Conservation (phyloP, 208 protist genomes). For the Kentomonas sorsogonicus region DNA sequence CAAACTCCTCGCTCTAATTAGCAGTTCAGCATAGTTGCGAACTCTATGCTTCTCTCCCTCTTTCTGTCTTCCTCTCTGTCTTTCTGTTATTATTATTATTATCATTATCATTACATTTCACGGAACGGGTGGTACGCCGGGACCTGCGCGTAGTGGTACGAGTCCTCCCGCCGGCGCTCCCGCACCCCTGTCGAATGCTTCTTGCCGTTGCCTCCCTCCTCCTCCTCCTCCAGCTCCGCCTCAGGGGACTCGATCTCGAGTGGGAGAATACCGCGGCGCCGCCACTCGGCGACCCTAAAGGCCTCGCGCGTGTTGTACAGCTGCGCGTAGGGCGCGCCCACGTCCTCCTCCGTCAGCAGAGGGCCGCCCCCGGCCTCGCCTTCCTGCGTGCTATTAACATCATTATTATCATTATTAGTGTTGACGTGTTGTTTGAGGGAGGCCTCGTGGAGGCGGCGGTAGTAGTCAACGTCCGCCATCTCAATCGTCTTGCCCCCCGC, state of each 20-base stretch:
- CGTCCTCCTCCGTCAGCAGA: slow-evolving; percentile 54
- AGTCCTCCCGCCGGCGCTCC: slow-evolving; percentile 25
- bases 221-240: not conserved
- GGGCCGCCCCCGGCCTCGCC: too few species aligned
- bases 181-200: slow-evolving; percentile 4
- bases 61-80: not conserved
- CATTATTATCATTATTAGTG: too few species aligned
- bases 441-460: too few species aligned
- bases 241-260: slow-evolving; percentile 45
- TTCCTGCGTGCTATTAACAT: too few species aligned
- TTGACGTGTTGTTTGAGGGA: too few species aligned
- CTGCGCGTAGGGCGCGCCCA: slow-evolving; percentile 40
- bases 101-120: slow-evolving; percentile 34
- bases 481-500: too few species aligned
- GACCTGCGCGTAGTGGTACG: slow-evolving; percentile 71
- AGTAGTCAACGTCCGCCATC: too few species aligned
- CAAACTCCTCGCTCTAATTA: too few species aligned
- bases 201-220: not conserved
- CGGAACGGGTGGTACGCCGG: slow-evolving; percentile 79
- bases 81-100: too few species aligned
- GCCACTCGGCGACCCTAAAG: slow-evolving; percentile 51
- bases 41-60: not conserved
- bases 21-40: not conserved
- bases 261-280: slow-evolving; percentile 49
- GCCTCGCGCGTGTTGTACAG: slow-evolving; percentile 43